Percentiles rank a stretch among this genome's conserved stretches.
These are phyloP conservation scores for Annulohypoxylon bovei DNA, from an alignment of 495 filamentous ascomycete genomes.

Conservation along the genomic window DNA sequence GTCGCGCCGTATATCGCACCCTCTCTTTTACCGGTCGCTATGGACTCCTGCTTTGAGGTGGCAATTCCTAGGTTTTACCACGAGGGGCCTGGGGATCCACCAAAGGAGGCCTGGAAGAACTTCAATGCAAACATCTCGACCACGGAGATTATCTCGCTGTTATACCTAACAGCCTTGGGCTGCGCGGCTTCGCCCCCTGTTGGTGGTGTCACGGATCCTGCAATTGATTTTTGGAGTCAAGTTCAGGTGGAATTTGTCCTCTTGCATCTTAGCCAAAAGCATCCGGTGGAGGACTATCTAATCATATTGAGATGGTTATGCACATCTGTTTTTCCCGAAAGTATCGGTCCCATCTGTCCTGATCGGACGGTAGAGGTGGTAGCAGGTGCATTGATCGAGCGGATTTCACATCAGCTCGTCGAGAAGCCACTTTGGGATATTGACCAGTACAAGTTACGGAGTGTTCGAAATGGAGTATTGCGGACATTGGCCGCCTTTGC, in stretches of 20 bases:
- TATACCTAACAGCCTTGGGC: constrained; percentile 54
- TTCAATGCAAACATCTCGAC: constrained; percentile 50
- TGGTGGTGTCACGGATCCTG: constrained; percentile 38
- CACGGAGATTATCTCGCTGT: constrained; percentile 50
- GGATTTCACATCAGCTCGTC: constrained; percentile 51
- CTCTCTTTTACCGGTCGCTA: constrained; percentile 54
- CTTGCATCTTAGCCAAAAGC: constrained; percentile 55
- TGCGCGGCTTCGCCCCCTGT: constrained; percentile 45
- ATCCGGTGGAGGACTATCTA: constrained; percentile 55
- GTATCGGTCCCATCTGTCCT: constrained; percentile 56
- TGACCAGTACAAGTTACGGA: constrained; percentile 43
- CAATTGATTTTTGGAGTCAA: constrained; percentile 54
- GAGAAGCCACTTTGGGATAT: constrained; percentile 53
- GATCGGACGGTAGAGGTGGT: constrained; percentile 45
- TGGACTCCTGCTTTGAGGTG: constrained; percentile 48
- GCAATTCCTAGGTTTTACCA: constrained; percentile 45
- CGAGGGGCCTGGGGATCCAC: constrained; percentile 38
- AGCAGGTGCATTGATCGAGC: constrained; percentile 52
- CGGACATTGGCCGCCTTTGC: constrained; percentile 52
- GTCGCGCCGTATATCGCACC: constrained; percentile 56
- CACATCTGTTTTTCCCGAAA: constrained; percentile 54
- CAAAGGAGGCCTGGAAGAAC: constrained; percentile 31
- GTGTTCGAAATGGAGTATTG: constrained; percentile 48
- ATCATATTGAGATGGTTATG: constrained; percentile 52
- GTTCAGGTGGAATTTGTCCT: constrained; percentile 60